phyloP scores from a whole-genome alignment of 2,329 filamentous ascomycete species.

The Aspergillus sp. region DNA sequence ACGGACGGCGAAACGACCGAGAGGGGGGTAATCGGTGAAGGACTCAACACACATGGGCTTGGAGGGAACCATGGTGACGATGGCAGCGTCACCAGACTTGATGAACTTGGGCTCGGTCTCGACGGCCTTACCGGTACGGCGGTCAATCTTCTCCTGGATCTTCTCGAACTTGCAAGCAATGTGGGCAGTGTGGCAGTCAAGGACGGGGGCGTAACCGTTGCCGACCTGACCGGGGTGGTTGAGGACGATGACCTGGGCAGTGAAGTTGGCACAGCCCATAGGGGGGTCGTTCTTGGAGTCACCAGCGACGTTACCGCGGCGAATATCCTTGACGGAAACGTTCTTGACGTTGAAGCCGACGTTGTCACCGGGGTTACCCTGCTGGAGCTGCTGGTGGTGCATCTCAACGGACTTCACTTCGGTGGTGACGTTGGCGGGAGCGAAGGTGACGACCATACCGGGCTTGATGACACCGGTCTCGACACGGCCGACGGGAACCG shows the following conservation, averaged over 20 bases:
- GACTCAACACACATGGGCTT: constrained; percentile 99
- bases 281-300: neutral
- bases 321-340: constrained; percentile 48
- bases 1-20: constrained; percentile 99
- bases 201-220: neutral
- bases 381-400: neutral
- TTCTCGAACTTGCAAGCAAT: constrained; percentile 99
- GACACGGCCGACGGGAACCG: neutral
- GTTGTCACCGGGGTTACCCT: neutral
- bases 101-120: constrained; percentile 96
- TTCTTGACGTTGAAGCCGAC: constrained; percentile 48
- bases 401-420: neutral
- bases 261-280: neutral
- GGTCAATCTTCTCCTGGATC: constrained; percentile 99
- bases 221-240: neutral
- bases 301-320: neutral
- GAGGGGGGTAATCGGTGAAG: constrained; percentile 99
- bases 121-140: constrained; percentile 97
- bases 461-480: neutral
- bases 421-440: neutral
- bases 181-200: constrained; percentile 22
- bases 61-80: constrained; percentile 99
- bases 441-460: neutral
- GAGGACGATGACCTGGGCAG: neutral
- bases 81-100: constrained; percentile 99